Conservation (phyloP, 208 protist species). For the Acanthamoeba castellanii region DNA sequence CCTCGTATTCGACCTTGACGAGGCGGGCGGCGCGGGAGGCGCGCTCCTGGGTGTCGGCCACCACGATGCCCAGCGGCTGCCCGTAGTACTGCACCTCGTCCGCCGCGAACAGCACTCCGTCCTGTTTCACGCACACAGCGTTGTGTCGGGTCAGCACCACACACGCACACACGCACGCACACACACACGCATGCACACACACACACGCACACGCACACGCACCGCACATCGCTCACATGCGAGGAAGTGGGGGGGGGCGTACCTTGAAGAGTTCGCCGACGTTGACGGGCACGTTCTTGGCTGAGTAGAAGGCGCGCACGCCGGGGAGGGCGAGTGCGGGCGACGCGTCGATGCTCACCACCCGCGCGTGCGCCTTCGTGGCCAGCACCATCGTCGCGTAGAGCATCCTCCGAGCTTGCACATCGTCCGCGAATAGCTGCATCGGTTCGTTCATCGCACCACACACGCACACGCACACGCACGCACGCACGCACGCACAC, state of each 20-base stretch:
- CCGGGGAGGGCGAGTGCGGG: conserved; percentile 72
- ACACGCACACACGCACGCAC: too few relatives aligned
- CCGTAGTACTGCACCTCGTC: conserved; percentile 78
- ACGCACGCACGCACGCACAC: too few relatives aligned
- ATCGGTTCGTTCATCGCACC: not conserved
- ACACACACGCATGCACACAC: too few relatives aligned
- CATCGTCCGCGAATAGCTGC: not conserved
- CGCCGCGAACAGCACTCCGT: conserved; percentile 89
- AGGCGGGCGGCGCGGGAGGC: conserved; percentile 76
- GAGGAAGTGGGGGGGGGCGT: not conserved
- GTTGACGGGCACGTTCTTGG: conserved; percentile 82
- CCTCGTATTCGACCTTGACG: conserved; percentile 71
- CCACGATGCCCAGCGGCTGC: conserved; percentile 88
- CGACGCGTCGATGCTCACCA: conserved; percentile 85
- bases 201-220: too few relatives aligned
- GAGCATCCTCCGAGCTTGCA: conserved; percentile 50
- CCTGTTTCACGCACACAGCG: too few relatives aligned
- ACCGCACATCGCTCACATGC: too few relatives aligned
- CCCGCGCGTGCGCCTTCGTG: conserved; percentile 74
- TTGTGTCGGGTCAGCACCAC: too few relatives aligned
- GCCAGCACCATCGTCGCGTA: conserved; percentile 81
- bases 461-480: too few relatives aligned
- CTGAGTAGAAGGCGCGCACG: conserved; percentile 80
- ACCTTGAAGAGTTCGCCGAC: not conserved
- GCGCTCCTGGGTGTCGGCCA: conserved; percentile 84